Evolutionary conservation across 2,329 filamentous ascomycete genomes (phyloP), one percentile per base, ranked within the genome.

Genomic region (Trichoderma sp.): DNA sequence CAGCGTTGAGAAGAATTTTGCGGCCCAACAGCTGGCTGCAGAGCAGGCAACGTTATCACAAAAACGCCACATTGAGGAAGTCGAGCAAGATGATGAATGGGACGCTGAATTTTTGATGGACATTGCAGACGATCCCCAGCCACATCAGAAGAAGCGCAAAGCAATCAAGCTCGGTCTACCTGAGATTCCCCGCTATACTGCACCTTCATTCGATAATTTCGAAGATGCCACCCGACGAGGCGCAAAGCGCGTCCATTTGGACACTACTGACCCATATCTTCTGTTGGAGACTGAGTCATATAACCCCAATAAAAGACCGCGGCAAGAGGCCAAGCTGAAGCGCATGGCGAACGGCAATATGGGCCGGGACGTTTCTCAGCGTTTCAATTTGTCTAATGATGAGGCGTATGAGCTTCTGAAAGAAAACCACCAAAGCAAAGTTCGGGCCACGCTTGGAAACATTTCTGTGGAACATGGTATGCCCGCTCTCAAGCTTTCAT

Each of bases 321-420:
- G 84, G 55, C 74, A 82, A 16, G 83, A 87, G 69, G 81, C 83
- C 63, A 89, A 89, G 71, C 85, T 87, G 72, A 91, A 87, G 79
- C 89, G 87, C 71, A 89, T 89, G 83, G 88, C 87, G 8, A 91
- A 88, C 68, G 88, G 89, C 19, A 91, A 89, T 62, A 82, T 93
- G 53, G 89, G 90, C 3, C 91, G 91, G 67, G 89, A 92, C 68
- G 86, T 97, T 43, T 88, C 88, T 47, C 88, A 91, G 73, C 90
- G 95, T 53, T 99, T 97, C 85, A 98, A 98, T 77, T 92, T 96
- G 70, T 97, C 94, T 35, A 98, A 98, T 72, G 96, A 99, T 76
- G 92, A 96, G 70, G 94, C 94, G 1, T 99, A 99, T 78, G 94
- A 98, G 76, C 89, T 94, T 70, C 87, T 99, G 56, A 98, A 98